Evolutionary conservation across 768 basidiomycete species (phyloP).

Genomic region (Russula griseocarnosa): DNA sequence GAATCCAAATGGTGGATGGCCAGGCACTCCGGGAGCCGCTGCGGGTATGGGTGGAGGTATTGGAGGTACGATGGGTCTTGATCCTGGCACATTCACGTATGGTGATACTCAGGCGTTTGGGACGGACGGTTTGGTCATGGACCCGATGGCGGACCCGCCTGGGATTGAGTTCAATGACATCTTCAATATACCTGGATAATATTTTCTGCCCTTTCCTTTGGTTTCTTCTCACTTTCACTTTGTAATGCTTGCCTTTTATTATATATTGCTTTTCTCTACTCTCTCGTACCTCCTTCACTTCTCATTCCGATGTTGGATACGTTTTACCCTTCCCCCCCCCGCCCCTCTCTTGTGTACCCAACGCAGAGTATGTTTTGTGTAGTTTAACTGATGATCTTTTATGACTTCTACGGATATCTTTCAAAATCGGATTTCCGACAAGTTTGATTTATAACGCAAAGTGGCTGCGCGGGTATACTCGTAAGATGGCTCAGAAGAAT

Average conservation of each 20-base stretch:
- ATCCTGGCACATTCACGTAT: constrained; percentile 18
- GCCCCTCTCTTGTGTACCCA: constrained; percentile 4
- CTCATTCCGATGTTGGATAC: not conserved
- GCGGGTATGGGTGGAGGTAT: constrained; percentile 19
- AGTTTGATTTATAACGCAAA: not conserved
- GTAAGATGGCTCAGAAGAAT: no score
- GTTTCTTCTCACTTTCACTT: not conserved
- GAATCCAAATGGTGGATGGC: constrained; percentile 13
- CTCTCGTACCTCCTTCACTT: not conserved
- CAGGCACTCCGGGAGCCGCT: not conserved
- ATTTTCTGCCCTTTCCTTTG: not conserved
- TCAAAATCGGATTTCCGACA: not conserved
- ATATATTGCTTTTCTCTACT: constrained; percentile 5
- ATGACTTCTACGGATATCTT: constrained; percentile 15
- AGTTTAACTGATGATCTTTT: constrained; percentile 24
- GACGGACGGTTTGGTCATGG: constrained; percentile 21
- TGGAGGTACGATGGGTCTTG: constrained; percentile 18
- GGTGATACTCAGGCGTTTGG: constrained; percentile 18
- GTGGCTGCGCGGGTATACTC: no score
- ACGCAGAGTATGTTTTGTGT: constrained; percentile 20
- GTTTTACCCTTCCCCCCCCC: not conserved
- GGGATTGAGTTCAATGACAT: constrained; percentile 29
- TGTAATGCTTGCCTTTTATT: constrained; percentile 6
- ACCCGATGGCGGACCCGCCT: constrained; percentile 20
- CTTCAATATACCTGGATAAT: constrained; percentile 26